These are phyloP conservation scores for Rhododendron mucronatum DNA, from an alignment of 148 eudicot species.

Conservation along the genomic window DNA sequence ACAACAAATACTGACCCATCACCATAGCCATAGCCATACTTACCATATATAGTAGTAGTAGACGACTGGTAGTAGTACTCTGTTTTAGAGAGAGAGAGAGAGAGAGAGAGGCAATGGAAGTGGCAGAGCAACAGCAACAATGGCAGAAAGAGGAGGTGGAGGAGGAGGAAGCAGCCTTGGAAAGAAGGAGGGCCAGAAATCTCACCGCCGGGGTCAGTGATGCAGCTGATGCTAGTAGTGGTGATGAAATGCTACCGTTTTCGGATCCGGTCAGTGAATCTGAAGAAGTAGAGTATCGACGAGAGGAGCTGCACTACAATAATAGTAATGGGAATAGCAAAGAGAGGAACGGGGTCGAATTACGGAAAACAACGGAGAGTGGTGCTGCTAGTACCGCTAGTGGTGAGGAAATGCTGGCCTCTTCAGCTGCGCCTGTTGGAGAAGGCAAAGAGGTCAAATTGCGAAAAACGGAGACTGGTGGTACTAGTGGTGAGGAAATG, in stretches of 20 bases:
- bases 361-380: not conserved
- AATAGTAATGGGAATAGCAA: not conserved
- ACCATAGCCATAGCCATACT: too few relatives aligned
- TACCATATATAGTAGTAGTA: too few relatives aligned
- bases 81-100: conserved; percentile 2
- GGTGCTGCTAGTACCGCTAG: not conserved
- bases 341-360: not conserved
- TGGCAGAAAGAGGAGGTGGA: conserved; percentile 2
- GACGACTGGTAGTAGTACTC: not conserved
- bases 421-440: not conserved
- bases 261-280: not conserved
- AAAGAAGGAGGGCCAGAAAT: not conserved
- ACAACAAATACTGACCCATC: not conserved
- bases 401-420: not conserved
- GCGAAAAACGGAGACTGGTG: not conserved
- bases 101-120: not conserved
- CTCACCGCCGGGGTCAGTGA: too few relatives aligned
- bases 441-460: not conserved
- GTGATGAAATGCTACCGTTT: not conserved
- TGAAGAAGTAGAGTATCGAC: not conserved
- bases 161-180: not conserved
- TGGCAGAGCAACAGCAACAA: not conserved
- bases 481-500: not conserved
- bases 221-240: not conserved
- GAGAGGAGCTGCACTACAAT: not conserved